These are phyloP conservation scores for Epichloe coenophiala DNA, from an alignment of 2,329 filamentous ascomycete species.

Conservation along the genomic window DNA sequence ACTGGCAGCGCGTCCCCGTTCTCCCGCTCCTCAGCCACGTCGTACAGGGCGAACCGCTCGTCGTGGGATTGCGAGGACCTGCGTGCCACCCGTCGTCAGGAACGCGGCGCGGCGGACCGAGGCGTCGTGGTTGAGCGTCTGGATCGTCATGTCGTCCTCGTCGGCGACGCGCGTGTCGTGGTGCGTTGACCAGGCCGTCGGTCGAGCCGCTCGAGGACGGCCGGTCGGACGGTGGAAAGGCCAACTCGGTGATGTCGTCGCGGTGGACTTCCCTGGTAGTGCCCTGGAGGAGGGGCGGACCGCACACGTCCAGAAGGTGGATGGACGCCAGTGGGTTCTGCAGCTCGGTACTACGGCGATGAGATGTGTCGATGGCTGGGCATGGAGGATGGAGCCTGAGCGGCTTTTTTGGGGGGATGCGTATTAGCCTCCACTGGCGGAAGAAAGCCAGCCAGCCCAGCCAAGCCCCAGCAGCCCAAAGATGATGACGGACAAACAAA, in stretches of 20 bases:
- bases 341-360: constrained; percentile 64
- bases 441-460: no score
- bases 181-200: constrained; percentile 65
- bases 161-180: constrained; percentile 57
- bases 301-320: constrained; percentile 49
- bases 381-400: constrained; percentile 43
- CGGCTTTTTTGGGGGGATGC: constrained; percentile 21
- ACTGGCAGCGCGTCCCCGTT: constrained; percentile 39
- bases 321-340: constrained; percentile 49
- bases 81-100: constrained; percentile 42
- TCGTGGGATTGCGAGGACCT: constrained; percentile 64
- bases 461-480: no score
- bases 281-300: constrained; percentile 28
- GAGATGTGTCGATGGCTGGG: constrained; percentile 44
- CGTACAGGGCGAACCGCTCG: constrained; percentile 65
- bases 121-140: constrained; percentile 65
- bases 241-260: constrained; percentile 49
- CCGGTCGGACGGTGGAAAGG: constrained; percentile 47
- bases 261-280: constrained; percentile 54
- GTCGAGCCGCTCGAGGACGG: constrained; percentile 61
- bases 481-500: no score
- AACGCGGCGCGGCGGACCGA: constrained; percentile 67
- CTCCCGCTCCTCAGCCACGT: constrained; percentile 49
- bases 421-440: no score
- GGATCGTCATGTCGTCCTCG: constrained; percentile 65